These are phyloP conservation scores for Ephemerocybe angulata DNA, from an alignment of 768 basidiomycete genomes.

Conservation along the genomic window DNA sequence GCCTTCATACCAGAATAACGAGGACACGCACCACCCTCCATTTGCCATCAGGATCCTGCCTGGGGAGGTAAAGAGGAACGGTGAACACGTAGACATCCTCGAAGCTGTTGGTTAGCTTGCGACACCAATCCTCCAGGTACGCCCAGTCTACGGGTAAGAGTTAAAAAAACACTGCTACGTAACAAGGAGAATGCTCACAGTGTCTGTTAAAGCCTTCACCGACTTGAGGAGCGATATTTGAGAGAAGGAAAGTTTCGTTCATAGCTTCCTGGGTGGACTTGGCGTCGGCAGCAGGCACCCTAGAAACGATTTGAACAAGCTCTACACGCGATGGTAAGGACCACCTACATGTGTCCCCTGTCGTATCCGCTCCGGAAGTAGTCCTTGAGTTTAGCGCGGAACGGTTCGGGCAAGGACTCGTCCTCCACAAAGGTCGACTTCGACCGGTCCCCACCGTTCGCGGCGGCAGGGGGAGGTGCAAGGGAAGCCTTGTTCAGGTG, in stretches of 20 bases:
- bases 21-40: constrained; percentile 80
- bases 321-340: constrained; percentile 4
- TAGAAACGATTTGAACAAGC: constrained; percentile 21
- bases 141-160: constrained; percentile 76
- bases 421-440: constrained; percentile 86
- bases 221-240: constrained; percentile 98
- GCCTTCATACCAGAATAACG: not conserved
- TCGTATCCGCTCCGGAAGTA: constrained; percentile 95
- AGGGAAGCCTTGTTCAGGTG: constrained; percentile 82
- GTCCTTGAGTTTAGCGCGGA: constrained; percentile 82
- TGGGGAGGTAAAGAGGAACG: constrained; percentile 92
- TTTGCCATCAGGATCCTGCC: constrained; percentile 82
- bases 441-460: constrained; percentile 59
- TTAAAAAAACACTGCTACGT: not conserved
- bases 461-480: constrained; percentile 24
- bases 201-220: constrained; percentile 97
- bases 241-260: constrained; percentile 92
- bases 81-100: constrained; percentile 98
- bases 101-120: constrained; percentile 81
- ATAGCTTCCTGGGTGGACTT: constrained; percentile 89
- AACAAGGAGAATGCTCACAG: constrained; percentile 49
- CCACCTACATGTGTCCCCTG: constrained; percentile 88
- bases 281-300: constrained; percentile 97
- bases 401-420: constrained; percentile 64
- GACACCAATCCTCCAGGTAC: constrained; percentile 93